Evolutionary conservation across 352 stramenopile genomes (phyloP).

Genomic region (Globisporangium megalacanthum): DNA sequence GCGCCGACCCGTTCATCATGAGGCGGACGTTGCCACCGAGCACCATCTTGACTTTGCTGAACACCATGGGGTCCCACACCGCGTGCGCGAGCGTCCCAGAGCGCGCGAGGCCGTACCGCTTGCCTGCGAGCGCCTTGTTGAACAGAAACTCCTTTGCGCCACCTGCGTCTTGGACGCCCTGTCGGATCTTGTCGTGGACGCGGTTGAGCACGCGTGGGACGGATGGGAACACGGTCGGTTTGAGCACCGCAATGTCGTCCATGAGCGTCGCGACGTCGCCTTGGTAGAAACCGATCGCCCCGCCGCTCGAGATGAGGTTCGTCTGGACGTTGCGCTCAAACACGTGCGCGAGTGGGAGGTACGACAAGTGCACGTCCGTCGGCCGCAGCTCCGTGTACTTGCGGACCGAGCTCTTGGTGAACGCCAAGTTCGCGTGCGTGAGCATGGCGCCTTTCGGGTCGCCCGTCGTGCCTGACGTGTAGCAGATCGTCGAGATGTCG

Average conservation of each 20-base stretch:
- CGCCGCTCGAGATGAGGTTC: conserved; percentile 76
- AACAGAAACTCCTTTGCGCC: conserved; percentile 71
- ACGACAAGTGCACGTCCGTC: conserved; percentile 92
- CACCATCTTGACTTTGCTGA: conserved; percentile 91
- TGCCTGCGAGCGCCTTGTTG: conserved; percentile 50
- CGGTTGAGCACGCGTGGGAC: conserved; percentile 96
- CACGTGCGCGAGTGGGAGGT: conserved; percentile 96
- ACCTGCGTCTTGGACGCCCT: conserved; percentile 50
- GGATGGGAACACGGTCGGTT: conserved; percentile 90
- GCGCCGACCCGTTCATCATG: conserved; percentile 95
- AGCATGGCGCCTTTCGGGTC: conserved; percentile 96
- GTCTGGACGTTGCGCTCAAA: conserved; percentile 93
- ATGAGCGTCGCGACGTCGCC: conserved; percentile 90
- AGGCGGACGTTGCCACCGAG: conserved; percentile 87
- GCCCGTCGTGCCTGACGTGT: conserved; percentile 96
- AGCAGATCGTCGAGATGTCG: conserved; percentile 94
- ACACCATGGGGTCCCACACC: conserved; percentile 96
- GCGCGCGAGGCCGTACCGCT: conserved; percentile 33
- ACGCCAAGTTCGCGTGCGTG: conserved; percentile 76
- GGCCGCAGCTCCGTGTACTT: conserved; percentile 24
- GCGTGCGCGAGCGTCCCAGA: conserved; percentile 56
- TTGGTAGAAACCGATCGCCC: conserved; percentile 67
- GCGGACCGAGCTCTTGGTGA: conserved; percentile 9
- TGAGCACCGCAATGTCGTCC: conserved; percentile 91
- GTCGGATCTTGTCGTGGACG: conserved; percentile 95